These are phyloP conservation scores for Suhomyces kilbournensis DNA, from an alignment of 805 yeast genomes.

Conservation along the genomic window DNA sequence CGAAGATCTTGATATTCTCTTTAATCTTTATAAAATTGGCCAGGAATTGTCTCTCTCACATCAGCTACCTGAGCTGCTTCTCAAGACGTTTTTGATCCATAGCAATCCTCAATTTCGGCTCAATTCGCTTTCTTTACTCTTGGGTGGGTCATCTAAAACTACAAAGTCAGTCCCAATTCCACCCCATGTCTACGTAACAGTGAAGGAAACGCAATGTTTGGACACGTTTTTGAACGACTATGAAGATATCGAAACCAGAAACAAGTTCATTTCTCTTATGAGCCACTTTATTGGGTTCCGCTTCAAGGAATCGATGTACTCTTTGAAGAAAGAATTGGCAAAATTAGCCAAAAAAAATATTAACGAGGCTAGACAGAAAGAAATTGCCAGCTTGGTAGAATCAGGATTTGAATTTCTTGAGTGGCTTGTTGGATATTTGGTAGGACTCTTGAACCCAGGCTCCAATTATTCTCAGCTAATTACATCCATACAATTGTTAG, in stretches of 20 bases:
- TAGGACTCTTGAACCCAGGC: constrained; percentile 49
- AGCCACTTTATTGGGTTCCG: constrained; percentile 57
- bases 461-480: constrained; percentile 42
- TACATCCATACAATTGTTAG: constrained; percentile 15
- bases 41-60: constrained; percentile 45
- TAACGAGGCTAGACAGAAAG: constrained; percentile 10
- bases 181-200: constrained; percentile 37
- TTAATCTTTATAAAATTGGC: constrained; percentile 50
- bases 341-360: constrained; percentile 31
- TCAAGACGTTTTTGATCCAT: constrained; percentile 45
- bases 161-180: constrained; percentile 51
- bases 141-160: constrained; percentile 50
- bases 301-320: constrained; percentile 65
- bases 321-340: constrained; percentile 47
- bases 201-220: constrained; percentile 38
- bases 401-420: constrained; percentile 26
- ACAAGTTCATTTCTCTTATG: constrained; percentile 59
- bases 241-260: constrained; percentile 63
- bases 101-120: constrained; percentile 43
- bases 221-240: constrained; percentile 56
- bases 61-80: constrained; percentile 8
- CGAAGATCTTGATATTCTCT: constrained; percentile 32
- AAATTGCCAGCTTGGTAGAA: constrained; percentile 1
- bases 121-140: constrained; percentile 57
- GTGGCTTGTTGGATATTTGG: constrained; percentile 58